Base-by-base conservation (phyloP, 352 stramenopile genomes). In the Phytophthora agathidicida region DNA sequence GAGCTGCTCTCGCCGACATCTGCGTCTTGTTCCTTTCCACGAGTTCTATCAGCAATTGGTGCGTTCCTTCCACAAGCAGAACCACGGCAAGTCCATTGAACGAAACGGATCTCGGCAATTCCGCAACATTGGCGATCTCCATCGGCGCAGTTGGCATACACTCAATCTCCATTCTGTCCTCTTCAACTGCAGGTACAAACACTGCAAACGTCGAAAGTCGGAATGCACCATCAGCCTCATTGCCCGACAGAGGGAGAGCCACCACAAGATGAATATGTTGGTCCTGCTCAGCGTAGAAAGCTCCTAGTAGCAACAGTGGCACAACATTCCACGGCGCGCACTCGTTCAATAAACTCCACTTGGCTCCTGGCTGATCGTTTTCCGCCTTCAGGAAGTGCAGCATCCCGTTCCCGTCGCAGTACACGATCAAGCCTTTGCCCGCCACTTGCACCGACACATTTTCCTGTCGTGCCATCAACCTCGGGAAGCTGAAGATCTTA, bases 391-490 rank as follows among this genome's bases (percentile, higher is more conserved):
- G 23, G 43, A 88, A 76, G 28, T 80, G 59, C 38, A 93, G n/a
- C 23, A 57, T 68, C 5, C 80, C 82, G 17, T 76, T 68, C 23
- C 84, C 84, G 32, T 93, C 84, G 45, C 77, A 80, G 44, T 84
- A 80, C 3, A 87, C 75, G 9, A 93, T n/a, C 41, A 88, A 24
- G n/a, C 84, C 81, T 43, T 71, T 65, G 3, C 62, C 78, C 30
- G 78, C 77, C 17, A 91, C 80, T 54, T 78, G 73, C 24, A 93
- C 31, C 19, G 76, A 73, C 28, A 77, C 66, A 47, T 93, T 93
- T 47, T 93, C 80, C 31, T 73, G 68, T 19, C 80, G 72, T 7
- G 60, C 47, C 22, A 68, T 69, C 20, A 62, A 64, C 31, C 69
- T 44, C 3, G 73, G 57, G 32, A 91, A 72, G 44, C 47, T 64